Evolutionary conservation across 225 moss, liverwort and hornwort genomes (phyloP).

Genomic region (Bryoerythrophyllum caledonicum): DNA sequence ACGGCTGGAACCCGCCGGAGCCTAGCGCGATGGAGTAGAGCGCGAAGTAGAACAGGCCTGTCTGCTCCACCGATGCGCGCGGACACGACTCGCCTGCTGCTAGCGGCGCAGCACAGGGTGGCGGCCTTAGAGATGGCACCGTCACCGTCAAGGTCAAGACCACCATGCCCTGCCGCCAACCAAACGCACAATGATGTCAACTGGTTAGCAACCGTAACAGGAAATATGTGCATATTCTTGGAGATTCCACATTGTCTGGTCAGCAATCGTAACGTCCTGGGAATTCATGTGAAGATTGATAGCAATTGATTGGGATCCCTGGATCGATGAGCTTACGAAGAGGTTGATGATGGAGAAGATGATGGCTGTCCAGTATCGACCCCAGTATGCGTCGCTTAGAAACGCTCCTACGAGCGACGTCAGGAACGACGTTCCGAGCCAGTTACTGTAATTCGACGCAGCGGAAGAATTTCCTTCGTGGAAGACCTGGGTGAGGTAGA

Average conservation of each 20-base stretch:
- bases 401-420: slow-evolving; percentile 82
- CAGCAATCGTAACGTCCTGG: neutral
- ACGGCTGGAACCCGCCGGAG: slow-evolving; percentile 74
- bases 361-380: slow-evolving; percentile 73
- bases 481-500: slow-evolving; percentile 61
- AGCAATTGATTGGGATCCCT: too few relatives aligned
- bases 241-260: too few relatives aligned
- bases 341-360: slow-evolving; percentile 67
- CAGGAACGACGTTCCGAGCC: slow-evolving; percentile 68
- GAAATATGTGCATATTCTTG: too few relatives aligned
- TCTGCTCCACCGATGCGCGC: slow-evolving; percentile 35
- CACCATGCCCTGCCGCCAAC: slow-evolving; percentile 47
- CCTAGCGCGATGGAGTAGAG: slow-evolving; percentile 74
- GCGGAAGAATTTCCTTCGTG: slow-evolving; percentile 68
- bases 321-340: slow-evolving; percentile 45
- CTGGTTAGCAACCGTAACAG: too few relatives aligned
- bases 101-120: slow-evolving; percentile 35
- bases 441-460: slow-evolving; percentile 65
- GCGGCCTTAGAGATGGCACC: slow-evolving; percentile 31
- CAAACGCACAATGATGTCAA: neutral
- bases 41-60: slow-evolving; percentile 63
- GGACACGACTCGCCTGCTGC: slow-evolving; percentile 27
- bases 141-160: slow-evolving; percentile 44
- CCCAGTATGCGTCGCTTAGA: slow-evolving; percentile 80
- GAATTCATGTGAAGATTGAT: neutral